Base-by-base conservation (phyloP, 495 filamentous ascomycete species). In the Pyrenopolyporus hunteri region DNA sequence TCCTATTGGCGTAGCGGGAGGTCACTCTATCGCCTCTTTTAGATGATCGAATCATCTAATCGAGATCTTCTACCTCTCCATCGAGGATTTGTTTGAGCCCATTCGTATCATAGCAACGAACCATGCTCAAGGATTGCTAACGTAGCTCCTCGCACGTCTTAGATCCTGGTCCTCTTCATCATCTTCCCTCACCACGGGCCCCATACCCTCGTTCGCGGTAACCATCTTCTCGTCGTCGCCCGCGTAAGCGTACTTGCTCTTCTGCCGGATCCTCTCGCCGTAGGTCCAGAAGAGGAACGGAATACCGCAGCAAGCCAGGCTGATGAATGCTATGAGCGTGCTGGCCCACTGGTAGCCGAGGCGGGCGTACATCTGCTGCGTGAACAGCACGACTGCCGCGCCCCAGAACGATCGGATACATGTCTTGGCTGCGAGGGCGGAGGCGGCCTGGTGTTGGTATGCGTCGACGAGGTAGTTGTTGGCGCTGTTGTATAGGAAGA, bases 401-500 rank as follows among this genome's bases (percentile, higher is more conserved):
- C 90, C 90, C 88, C 88, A 94, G 71, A 92, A 87, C 6, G 83
- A 87, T 5, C 90, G 83, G 36, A 94, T 76, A 66, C 83, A 92
- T 0, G 90, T 93, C 75, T 93, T 93, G 42, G 90, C 89, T 1
- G 90, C 90, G n/a, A 93, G 82, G 0, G 90, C 90, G 4, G 86
- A 89, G 0, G 90, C 90, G n/a, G 90, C 90, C 74, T 91, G 88
- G 70, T 91, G 85, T 69, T 91, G 88, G 73, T 93, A 93, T 0
- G 88, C 87, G 73, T 94, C 90, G 50, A 94, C 89, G 64, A 81
- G 59, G 69, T 92, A 92, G 76, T 93, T 92, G 75, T 78, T 92
- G 44, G 89, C 89, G 6, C 87, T 80, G 75, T 92, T 93, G 74
- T 93, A 93, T 17, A 93, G 75, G 75, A 92, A 91, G 68, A 93